These are phyloP conservation scores for Penicillium sp. DNA, from an alignment of 2,329 filamentous ascomycete genomes.

Conservation along the genomic window DNA sequence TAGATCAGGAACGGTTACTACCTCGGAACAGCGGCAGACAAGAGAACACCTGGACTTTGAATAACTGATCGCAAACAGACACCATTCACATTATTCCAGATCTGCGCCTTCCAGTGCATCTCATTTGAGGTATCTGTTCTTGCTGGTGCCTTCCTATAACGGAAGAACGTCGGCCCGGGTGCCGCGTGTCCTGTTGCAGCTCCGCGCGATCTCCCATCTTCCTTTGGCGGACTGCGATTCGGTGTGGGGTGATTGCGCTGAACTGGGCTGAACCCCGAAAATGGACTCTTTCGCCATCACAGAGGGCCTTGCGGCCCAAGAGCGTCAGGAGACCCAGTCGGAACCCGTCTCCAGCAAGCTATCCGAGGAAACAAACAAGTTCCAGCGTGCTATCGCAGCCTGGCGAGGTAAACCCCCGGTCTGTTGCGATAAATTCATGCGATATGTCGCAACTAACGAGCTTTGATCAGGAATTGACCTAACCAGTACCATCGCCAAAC, in stretches of 20 bases:
- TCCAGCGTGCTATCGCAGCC: constrained; percentile 90
- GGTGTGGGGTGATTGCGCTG: constrained; percentile 28
- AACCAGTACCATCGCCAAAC: constrained; percentile 73
- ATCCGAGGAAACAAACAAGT: constrained; percentile 75
- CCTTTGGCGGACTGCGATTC: constrained; percentile 16
- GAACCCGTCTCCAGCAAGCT: constrained; percentile 30
- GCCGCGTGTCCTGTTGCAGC: constrained; percentile 29
- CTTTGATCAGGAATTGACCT: constrained; percentile 72
- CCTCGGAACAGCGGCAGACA: constrained; percentile 10
- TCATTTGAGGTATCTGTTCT: background rate
- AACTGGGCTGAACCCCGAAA: constrained; percentile 16
- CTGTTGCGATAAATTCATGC: background rate
- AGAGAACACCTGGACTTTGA: constrained; percentile 2
- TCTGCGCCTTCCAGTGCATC: too few relatives aligned
- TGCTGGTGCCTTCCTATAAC: constrained; percentile 17
- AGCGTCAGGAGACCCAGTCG: constrained; percentile 27
- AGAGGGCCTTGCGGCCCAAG: constrained; percentile 39
- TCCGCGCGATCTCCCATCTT: constrained; percentile 24
- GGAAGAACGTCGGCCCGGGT: constrained; percentile 36
- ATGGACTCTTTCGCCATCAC: constrained; percentile 48
- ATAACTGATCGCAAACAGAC: too few relatives aligned
- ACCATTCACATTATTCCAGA: too few relatives aligned
- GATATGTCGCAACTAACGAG: constrained; percentile 3
- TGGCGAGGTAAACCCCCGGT: constrained; percentile 72
- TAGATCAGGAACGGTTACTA: constrained; percentile 13